phyloP scores from a whole-genome alignment of 306 rosid genomes.

The Hippophae rhamnoides region DNA sequence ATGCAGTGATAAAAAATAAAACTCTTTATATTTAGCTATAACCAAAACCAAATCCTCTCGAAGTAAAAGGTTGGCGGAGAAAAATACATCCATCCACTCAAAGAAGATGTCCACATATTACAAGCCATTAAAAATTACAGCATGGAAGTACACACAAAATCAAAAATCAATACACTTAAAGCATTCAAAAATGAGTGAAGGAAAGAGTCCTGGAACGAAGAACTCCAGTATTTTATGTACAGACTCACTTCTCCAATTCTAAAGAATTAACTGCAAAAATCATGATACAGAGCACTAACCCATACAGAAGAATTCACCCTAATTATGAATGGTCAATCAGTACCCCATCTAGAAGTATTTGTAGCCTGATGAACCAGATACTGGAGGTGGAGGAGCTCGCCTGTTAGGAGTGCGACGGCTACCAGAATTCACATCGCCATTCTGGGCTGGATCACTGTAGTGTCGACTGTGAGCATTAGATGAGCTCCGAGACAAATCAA shows the following conservation, averaged over 20 bases:
- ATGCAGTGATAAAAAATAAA: too few species aligned
- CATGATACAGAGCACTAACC: conserved; percentile 32
- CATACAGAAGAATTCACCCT: conserved; percentile 50
- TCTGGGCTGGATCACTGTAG: conserved; percentile 65
- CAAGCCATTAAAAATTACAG: too few species aligned
- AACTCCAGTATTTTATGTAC: conserved; percentile 39
- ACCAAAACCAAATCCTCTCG: too few species aligned
- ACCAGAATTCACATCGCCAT: conserved; percentile 56
- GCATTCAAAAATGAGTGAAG: too few species aligned
- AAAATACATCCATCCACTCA: too few species aligned
- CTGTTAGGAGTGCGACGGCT: conserved; percentile 84
- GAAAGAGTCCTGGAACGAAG: conserved; percentile 25
- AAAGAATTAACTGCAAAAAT: conserved; percentile 37
- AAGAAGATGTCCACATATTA: too few species aligned
- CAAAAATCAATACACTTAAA: too few species aligned
- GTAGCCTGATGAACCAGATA: conserved; percentile 62
- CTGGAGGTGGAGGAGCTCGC: conserved; percentile 75
- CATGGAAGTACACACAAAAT: too few species aligned
- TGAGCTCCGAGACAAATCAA: conserved; percentile 38
- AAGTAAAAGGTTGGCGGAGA: too few species aligned
- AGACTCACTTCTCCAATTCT: conserved; percentile 49
- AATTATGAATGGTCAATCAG: conserved; percentile 28
- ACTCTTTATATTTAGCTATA: too few species aligned
- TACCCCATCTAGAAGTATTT: conserved; percentile 38
- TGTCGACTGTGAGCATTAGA: conserved; percentile 80